These are phyloP conservation scores for Pyrus betulifolia DNA, from an alignment of 306 rosid genomes.

Conservation along the genomic window DNA sequence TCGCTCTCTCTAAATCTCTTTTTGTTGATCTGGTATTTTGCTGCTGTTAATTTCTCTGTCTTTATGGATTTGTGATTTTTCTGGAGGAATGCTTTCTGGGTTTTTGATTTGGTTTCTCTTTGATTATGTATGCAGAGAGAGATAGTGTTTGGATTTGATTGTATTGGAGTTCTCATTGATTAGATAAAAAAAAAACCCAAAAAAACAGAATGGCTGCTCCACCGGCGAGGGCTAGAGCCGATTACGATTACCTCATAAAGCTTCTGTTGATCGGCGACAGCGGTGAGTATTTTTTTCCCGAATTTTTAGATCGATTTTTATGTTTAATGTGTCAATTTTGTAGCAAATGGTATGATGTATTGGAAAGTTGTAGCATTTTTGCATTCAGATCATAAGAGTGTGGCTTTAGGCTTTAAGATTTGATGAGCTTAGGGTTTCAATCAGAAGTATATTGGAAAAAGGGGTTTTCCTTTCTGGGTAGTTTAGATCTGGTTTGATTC, in stretches of 20 bases:
- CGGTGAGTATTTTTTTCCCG: constrained; percentile 29
- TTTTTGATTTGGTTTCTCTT: background rate
- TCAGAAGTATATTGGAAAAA: too few species aligned
- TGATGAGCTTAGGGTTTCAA: background rate
- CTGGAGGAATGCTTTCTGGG: background rate
- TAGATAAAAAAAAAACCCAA: background rate
- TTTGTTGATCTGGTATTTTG: constrained; percentile 29
- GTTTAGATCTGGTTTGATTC: constrained; percentile 14
- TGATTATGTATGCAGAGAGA: constrained; percentile 10
- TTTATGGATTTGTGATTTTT: background rate
- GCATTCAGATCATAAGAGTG: background rate
- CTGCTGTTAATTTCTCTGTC: constrained; percentile 1
- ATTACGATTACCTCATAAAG: constrained; percentile 93
- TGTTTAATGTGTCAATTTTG: background rate
- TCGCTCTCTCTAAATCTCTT: constrained; percentile 24
- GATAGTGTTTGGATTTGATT: background rate
- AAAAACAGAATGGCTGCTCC: constrained; percentile 78
- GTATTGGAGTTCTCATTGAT: constrained; percentile 7
- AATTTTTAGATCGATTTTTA: background rate
- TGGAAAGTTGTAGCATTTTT: background rate
- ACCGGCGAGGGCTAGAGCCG: constrained; percentile 97
- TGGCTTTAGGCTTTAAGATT: background rate
- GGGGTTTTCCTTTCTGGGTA: background rate
- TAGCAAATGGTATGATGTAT: background rate
- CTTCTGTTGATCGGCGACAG: constrained; percentile 94